phyloP scores from a whole-genome alignment of 176 grass and related monocot genomes.

The Aegilops sharonensis region DNA sequence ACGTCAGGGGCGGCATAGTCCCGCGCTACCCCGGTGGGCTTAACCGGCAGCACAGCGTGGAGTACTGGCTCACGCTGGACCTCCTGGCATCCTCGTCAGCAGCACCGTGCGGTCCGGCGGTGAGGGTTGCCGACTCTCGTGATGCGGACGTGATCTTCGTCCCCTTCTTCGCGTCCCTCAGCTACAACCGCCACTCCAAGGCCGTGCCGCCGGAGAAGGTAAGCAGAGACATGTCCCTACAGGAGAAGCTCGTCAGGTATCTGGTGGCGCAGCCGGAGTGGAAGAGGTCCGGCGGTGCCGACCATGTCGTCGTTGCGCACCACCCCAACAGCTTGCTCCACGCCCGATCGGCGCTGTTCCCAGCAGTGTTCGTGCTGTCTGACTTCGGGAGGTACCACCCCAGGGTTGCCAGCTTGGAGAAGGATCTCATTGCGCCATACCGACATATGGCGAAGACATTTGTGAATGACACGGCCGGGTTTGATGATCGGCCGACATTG shows the following conservation, averaged over 20 bases:
- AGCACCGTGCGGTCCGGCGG: conserved; percentile 37
- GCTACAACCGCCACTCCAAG: conserved; percentile 85
- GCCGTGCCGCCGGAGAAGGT: conserved; percentile 52
- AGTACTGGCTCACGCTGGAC: conserved; percentile 90
- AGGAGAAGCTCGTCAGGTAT: conserved; percentile 69
- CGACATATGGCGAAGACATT: conserved; percentile 72
- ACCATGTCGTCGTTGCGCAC: conserved; percentile 88
- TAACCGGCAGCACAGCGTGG: conserved; percentile 95
- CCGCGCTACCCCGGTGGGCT: conserved; percentile 77
- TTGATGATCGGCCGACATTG: conserved; percentile 62
- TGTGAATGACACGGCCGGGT: conserved; percentile 64
- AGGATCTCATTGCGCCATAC: conserved; percentile 85
- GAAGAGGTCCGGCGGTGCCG: conserved; percentile 62
- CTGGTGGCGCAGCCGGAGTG: conserved; percentile 57
- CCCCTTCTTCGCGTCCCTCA: conserved; percentile 87
- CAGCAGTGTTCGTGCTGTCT: conserved; percentile 71
- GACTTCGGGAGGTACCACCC: conserved; percentile 90
- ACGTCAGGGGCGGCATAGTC: conserved; percentile 27
- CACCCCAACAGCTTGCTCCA: conserved; percentile 92
- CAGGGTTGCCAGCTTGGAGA: conserved; percentile 78
- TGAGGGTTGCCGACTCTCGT: conserved; percentile 50
- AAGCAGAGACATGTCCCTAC: conserved; percentile 52
- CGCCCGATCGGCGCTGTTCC: conserved; percentile 50
- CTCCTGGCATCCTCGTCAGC: conserved; percentile 53
- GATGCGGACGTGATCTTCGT: conserved; percentile 84